Conservation (phyloP, 768 basidiomycete genomes). For the Ramaria sp. region DNA sequence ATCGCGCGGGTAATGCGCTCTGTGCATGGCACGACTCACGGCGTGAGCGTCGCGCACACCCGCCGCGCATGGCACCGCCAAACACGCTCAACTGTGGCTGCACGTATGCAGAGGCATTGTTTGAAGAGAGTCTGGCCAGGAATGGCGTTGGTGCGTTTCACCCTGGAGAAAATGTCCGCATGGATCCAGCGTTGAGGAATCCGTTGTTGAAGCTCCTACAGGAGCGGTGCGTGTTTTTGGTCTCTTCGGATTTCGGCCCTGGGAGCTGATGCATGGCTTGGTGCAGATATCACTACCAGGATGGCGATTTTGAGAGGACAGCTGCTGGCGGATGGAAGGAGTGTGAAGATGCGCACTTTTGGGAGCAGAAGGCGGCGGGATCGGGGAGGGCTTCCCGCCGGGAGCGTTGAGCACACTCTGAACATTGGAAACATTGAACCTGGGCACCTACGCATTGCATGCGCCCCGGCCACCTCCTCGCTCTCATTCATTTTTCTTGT, state of each 20-base stretch:
- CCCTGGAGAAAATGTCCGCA: conserved; percentile 77
- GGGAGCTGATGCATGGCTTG: neutral
- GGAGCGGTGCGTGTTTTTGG: conserved; percentile 25
- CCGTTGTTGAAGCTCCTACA: conserved; percentile 65
- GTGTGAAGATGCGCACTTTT: conserved; percentile 34
- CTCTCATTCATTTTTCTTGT: too few species aligned
- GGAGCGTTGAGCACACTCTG: neutral
- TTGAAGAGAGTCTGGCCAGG: conserved; percentile 73
- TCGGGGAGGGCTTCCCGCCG: neutral
- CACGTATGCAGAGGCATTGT: conserved; percentile 74
- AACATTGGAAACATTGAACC: too few species aligned
- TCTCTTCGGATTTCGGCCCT: neutral
- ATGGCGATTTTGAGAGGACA: conserved; percentile 79
- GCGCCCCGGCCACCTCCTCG: too few species aligned
- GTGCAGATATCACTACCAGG: conserved; percentile 53
- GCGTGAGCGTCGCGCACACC: conserved; percentile 65
- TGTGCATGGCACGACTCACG: conserved; percentile 89
- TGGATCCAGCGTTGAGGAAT: conserved; percentile 81
- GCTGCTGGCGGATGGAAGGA: conserved; percentile 55
- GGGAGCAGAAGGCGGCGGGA: neutral
- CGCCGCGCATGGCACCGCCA: conserved; percentile 70
- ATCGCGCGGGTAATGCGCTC: conserved; percentile 80
- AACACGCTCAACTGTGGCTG: conserved; percentile 82
- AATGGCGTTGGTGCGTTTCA: conserved; percentile 75
- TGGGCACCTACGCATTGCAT: too few species aligned